Percentiles rank a stretch among this genome's conserved stretches.
These are phyloP conservation scores for Mycena pura DNA, from an alignment of 768 basidiomycete species.

Conservation along the genomic window DNA sequence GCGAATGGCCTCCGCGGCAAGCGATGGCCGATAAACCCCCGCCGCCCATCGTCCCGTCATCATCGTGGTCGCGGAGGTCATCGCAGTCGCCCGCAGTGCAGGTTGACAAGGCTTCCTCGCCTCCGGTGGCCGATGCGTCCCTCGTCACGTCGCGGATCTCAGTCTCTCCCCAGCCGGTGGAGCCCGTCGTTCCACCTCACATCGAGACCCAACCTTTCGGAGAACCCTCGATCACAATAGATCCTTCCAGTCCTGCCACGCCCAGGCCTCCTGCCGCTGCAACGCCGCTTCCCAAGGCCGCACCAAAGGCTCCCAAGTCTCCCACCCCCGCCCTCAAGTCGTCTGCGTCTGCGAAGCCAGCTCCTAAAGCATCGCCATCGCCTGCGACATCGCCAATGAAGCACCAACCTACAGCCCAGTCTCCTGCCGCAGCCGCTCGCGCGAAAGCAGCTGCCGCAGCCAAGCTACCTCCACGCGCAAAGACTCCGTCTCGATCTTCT, in stretches of 20 bases:
- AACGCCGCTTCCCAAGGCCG: slow-evolving; percentile 32
- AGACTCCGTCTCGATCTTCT: slow-evolving; percentile 39
- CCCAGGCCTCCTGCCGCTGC: slow-evolving; percentile 26
- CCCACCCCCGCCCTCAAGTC: slow-evolving; percentile 24
- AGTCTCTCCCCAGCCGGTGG: slow-evolving; percentile 20
- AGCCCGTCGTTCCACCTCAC: slow-evolving; percentile 22
- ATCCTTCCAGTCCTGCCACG: slow-evolving; percentile 32
- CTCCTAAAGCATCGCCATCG: background rate
- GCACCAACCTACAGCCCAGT: too few species aligned
- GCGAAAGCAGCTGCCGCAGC: slow-evolving; percentile 20
- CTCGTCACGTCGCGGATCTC: slow-evolving; percentile 14
- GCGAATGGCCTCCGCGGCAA: slow-evolving; percentile 78
- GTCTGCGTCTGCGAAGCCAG: slow-evolving; percentile 22
- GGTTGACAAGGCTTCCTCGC: slow-evolving; percentile 25
- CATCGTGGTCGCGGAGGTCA: slow-evolving; percentile 33
- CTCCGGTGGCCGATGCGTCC: slow-evolving; percentile 22
- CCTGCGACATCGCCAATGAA: too few species aligned
- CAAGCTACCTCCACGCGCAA: slow-evolving; percentile 35
- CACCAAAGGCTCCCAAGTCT: slow-evolving; percentile 28
- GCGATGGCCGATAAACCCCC: slow-evolving; percentile 43
- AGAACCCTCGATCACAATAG: slow-evolving; percentile 27
- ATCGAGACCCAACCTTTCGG: slow-evolving; percentile 29
- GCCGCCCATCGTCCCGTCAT: slow-evolving; percentile 42
- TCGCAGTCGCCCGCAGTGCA: slow-evolving; percentile 39
- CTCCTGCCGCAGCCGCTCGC: slow-evolving; percentile 22